Percentiles rank a stretch among this genome's conserved stretches.
phyloP scores from a whole-genome alignment of 495 filamentous ascomycete genomes.

The Penicillium arizonense region DNA sequence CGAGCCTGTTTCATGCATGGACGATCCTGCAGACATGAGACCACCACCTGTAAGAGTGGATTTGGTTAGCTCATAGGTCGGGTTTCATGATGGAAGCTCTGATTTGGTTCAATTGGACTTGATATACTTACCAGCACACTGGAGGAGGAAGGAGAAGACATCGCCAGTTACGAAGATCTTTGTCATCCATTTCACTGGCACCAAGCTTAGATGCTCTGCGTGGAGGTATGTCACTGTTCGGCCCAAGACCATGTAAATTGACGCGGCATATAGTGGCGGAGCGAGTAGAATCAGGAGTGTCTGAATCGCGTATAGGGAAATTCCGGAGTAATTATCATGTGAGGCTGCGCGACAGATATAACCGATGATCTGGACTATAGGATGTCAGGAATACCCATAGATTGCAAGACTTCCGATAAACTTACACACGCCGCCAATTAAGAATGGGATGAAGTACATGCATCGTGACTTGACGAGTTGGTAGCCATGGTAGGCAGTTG shows the following conservation, averaged over 20 bases:
- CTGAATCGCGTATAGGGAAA: constrained; percentile 37
- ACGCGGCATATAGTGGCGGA: constrained; percentile 53
- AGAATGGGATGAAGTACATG: constrained; percentile 31
- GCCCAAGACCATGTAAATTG: constrained; percentile 60
- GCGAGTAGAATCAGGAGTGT: constrained; percentile 44
- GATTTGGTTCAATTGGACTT: background rate
- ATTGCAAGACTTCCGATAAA: background rate
- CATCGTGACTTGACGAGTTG: constrained; percentile 22
- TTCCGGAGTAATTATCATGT: constrained; percentile 22
- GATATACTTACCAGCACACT: constrained; percentile 24
- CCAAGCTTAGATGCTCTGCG: constrained; percentile 34
- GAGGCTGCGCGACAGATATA: constrained; percentile 52
- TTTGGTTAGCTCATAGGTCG: background rate
- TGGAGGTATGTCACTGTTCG: constrained; percentile 46
- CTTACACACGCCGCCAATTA: constrained; percentile 27
- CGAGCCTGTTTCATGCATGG: constrained; percentile 26
- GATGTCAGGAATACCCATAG: background rate
- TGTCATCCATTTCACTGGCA: constrained; percentile 29
- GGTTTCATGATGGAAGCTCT: background rate
- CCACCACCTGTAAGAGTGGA: constrained; percentile 14
- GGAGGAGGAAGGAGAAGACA: constrained; percentile 33
- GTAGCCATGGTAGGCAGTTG: constrained; percentile 15
- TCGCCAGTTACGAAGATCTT: constrained; percentile 40
- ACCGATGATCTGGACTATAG: constrained; percentile 56
- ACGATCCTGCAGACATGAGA: constrained; percentile 15